These are phyloP conservation scores for Emmonsia crescens DNA, from an alignment of 2,329 filamentous ascomycete species.

Conservation along the genomic window DNA sequence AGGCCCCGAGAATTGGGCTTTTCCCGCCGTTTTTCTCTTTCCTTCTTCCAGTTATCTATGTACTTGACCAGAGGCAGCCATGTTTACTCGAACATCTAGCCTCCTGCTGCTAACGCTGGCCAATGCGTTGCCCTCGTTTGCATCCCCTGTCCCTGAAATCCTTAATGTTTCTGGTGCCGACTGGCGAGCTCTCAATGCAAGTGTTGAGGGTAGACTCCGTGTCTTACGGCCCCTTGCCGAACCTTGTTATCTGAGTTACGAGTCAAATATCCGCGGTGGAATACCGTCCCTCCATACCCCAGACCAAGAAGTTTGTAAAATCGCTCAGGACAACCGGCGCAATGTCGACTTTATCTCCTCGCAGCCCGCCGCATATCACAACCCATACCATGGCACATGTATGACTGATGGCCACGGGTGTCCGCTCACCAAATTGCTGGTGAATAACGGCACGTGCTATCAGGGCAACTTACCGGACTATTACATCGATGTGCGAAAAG, in stretches of 20 bases:
- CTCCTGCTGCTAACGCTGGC: slow-evolving; percentile 3
- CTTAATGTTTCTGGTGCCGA: slow-evolving; percentile 1
- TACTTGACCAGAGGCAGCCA: neutral
- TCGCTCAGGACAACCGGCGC: slow-evolving; percentile 3
- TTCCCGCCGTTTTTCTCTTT: neutral
- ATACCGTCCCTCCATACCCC: neutral
- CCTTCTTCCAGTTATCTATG: neutral
- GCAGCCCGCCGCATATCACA: slow-evolving; percentile 5
- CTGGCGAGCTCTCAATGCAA: slow-evolving; percentile 5
- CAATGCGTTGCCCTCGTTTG: neutral
- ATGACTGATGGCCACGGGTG: slow-evolving; percentile 4
- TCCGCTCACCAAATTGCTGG: slow-evolving; percentile 3
- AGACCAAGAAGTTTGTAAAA: slow-evolving; percentile 3
- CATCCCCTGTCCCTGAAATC: slow-evolving; percentile 1
- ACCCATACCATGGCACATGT: slow-evolving; percentile 1
- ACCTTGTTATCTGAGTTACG: slow-evolving; percentile 4
- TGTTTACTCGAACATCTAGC: slow-evolving; percentile 3
- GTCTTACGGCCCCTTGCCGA: slow-evolving; percentile 2
- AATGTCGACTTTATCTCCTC: slow-evolving; percentile 6
- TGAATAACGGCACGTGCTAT: slow-evolving; percentile 14
- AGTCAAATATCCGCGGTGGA: neutral
- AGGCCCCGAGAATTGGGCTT: neutral
- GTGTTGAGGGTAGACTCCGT: slow-evolving; percentile 3
- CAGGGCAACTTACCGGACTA: slow-evolving; percentile 19
- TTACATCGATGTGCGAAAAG: slow-evolving; percentile 15